A percentile compares a stretch with the other conserved stretches of the same genome.
Evolutionary conservation across 306 rosid species (phyloP).

Genomic region (Medicago ruthenica): DNA sequence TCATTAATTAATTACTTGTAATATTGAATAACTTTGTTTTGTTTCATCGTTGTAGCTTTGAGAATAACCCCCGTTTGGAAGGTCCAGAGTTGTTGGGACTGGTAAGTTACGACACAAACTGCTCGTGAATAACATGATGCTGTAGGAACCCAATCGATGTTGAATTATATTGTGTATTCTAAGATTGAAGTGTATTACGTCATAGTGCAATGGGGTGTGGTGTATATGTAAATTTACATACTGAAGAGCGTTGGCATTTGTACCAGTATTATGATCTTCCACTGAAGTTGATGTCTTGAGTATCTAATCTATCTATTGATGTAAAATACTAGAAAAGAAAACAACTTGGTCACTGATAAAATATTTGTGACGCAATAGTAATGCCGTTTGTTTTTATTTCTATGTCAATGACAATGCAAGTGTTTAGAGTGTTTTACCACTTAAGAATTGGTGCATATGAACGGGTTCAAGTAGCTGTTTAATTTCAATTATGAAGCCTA

Average conservation of each 20-base stretch:
- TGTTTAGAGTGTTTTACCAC: neutral
- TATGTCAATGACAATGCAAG: neutral
- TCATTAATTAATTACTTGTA: neutral
- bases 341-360: constrained; percentile 38
- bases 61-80: constrained; percentile 86
- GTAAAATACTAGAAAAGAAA: constrained; percentile 52
- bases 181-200: constrained; percentile 54
- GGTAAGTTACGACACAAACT: constrained; percentile 90
- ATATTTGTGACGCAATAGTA: constrained; percentile 26
- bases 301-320: constrained; percentile 60
- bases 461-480: neutral
- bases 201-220: constrained; percentile 63
- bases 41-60: constrained; percentile 69
- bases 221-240: constrained; percentile 66
- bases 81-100: constrained; percentile 97
- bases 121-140: constrained; percentile 63
- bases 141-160: constrained; percentile 45
- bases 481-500: neutral
- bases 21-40: constrained; percentile 37
- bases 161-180: constrained; percentile 49
- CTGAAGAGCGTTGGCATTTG: constrained; percentile 53
- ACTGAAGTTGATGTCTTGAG: constrained; percentile 49
- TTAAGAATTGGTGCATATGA: neutral
- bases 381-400: neutral
- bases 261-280: constrained; percentile 49